These are phyloP conservation scores for Dryadomyces sulphureus DNA, from an alignment of 2,329 filamentous ascomycete genomes.

Conservation along the genomic window DNA sequence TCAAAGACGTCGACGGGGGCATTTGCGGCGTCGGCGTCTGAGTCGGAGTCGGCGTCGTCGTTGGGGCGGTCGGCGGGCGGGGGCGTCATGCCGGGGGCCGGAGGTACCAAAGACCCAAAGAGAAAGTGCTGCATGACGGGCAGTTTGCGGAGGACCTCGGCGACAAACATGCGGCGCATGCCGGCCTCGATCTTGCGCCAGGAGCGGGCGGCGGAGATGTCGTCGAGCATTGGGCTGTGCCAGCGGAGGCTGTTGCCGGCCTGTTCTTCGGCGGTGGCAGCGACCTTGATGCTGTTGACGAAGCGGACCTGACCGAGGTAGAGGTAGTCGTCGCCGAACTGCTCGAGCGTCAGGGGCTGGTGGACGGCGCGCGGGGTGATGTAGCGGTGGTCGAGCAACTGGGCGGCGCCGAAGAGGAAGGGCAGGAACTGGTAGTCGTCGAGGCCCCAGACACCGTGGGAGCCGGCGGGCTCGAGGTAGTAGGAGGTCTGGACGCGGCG, in stretches of 20 bases:
- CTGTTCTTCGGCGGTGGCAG: neutral
- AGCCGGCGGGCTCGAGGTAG: slow-evolving; percentile 92
- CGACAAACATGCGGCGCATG: slow-evolving; percentile 94
- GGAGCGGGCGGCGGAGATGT: slow-evolving; percentile 78
- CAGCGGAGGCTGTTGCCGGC: slow-evolving; percentile 75
- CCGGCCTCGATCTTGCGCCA: slow-evolving; percentile 90
- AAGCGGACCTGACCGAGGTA: slow-evolving; percentile 89
- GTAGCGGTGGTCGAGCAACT: slow-evolving; percentile 71
- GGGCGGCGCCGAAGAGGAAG: slow-evolving; percentile 86
- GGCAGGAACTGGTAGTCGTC: slow-evolving; percentile 97
- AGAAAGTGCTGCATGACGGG: slow-evolving; percentile 98
- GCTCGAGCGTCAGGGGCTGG: slow-evolving; percentile 73
- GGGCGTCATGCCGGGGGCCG: slow-evolving; percentile 65
- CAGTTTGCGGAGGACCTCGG: slow-evolving; percentile 81
- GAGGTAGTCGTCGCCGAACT: slow-evolving; percentile 68
- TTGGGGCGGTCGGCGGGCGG: slow-evolving; percentile 30
- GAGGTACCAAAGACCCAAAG: slow-evolving; percentile 75
- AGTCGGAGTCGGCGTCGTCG: slow-evolving; percentile 34
- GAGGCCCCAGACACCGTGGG: slow-evolving; percentile 93
- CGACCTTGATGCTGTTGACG: slow-evolving; percentile 76
- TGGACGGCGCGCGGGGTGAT: slow-evolving; percentile 73
- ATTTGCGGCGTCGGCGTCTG: slow-evolving; percentile 29
- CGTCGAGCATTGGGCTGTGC: slow-evolving; percentile 97
- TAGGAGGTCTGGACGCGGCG: slow-evolving; percentile 78
- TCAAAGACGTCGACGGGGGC: slow-evolving; percentile 40